Conservation (phyloP, 192 early-diverging fungal species). For the Rhizoclosmatium globosum region DNA sequence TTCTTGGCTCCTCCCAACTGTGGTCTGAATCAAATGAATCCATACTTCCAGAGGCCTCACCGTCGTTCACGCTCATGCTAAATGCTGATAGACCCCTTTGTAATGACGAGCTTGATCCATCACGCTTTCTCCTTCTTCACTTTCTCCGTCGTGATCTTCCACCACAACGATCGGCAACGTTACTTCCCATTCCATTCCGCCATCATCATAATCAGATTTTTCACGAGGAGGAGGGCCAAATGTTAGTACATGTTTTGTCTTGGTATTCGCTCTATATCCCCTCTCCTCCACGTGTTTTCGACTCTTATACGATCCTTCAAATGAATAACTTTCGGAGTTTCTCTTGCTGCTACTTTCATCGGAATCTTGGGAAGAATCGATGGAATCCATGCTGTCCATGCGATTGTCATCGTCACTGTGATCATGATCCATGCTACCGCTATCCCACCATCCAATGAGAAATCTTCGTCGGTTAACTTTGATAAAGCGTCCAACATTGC, state of each 20-base stretch:
- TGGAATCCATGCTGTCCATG: background rate
- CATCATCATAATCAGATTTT: background rate
- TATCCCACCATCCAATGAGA: constrained; percentile 35
- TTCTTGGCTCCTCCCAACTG: background rate
- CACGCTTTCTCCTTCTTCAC: background rate
- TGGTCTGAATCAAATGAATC: constrained; percentile 3
- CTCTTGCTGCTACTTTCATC: background rate
- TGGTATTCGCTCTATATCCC: background rate
- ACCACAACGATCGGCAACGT: constrained; percentile 39
- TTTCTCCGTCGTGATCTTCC: constrained; percentile 8
- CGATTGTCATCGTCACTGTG: constrained; percentile 12
- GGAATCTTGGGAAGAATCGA: background rate
- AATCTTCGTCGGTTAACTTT: constrained; percentile 39
- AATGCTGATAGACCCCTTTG: background rate
- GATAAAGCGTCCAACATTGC: constrained; percentile 44
- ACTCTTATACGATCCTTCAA: constrained; percentile 25
- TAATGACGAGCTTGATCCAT: background rate
- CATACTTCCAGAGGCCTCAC: background rate
- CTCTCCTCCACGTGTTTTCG: constrained; percentile 20
- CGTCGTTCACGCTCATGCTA: constrained; percentile 14
- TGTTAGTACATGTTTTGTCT: constrained; percentile 28
- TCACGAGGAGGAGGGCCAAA: constrained; percentile 13
- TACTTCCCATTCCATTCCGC: constrained; percentile 33
- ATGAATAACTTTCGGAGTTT: constrained; percentile 11
- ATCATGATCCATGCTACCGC: constrained; percentile 7